phyloP scores from a whole-genome alignment of 179 eudicot genomes.

The Nepenthes alata region DNA sequence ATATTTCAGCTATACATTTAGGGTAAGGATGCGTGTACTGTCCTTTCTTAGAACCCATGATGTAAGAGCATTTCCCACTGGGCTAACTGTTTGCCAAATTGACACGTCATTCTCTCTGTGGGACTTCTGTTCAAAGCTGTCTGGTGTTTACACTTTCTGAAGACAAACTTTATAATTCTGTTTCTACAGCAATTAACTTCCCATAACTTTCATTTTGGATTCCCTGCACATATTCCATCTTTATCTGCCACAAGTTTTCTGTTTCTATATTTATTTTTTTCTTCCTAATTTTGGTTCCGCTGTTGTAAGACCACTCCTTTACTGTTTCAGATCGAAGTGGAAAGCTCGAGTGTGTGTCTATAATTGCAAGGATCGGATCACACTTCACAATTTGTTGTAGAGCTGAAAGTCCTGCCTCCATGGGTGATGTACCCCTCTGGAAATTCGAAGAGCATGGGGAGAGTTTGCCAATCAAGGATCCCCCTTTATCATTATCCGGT shows the following conservation, averaged over 20 bases:
- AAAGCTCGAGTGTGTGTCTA: slow-evolving; percentile 81
- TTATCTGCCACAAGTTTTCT: background rate
- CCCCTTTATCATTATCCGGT: slow-evolving; percentile 64
- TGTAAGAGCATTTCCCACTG: too few relatives aligned
- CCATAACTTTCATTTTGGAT: too few relatives aligned
- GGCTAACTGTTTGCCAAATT: too few relatives aligned
- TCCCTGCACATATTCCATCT: background rate
- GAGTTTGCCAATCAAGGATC: slow-evolving; percentile 77
- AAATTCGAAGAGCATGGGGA: slow-evolving; percentile 74
- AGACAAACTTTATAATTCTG: too few relatives aligned
- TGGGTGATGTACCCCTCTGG: slow-evolving; percentile 89
- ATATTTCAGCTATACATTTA: too few relatives aligned
- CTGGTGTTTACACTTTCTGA: too few relatives aligned
- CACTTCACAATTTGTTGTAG: slow-evolving; percentile 69
- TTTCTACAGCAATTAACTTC: too few relatives aligned
- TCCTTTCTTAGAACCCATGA: too few relatives aligned
- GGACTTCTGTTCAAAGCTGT: too few relatives aligned
- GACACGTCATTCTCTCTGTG: too few relatives aligned
- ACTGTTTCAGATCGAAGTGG: slow-evolving; percentile 71
- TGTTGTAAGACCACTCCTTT: background rate
- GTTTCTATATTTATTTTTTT: background rate
- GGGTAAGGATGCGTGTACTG: too few relatives aligned
- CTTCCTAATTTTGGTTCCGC: background rate
- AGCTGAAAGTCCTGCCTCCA: slow-evolving; percentile 89
- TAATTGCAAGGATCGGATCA: slow-evolving; percentile 62